Evolutionary conservation across 2,329 filamentous ascomycete species (phyloP).

Genomic region (Ophiocordyceps robertsii): DNA sequence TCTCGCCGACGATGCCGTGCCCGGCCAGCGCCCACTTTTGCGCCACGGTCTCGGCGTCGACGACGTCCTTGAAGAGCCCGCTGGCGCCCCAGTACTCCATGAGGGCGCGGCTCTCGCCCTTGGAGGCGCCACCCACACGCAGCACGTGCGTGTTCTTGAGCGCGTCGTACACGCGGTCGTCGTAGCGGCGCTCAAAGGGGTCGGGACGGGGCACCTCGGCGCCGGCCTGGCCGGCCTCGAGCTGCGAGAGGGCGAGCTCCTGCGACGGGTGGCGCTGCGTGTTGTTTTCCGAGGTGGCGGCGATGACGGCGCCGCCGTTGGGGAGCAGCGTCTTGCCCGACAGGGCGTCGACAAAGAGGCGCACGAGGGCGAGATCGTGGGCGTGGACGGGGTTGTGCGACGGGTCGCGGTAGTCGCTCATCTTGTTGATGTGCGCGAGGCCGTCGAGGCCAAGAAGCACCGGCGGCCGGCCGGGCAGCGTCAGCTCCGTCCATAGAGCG

Average conservation of each 20-base stretch:
- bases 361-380: constrained; percentile 67
- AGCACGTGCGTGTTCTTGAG: constrained; percentile 37
- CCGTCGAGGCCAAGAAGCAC: constrained; percentile 70
- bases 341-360: constrained; percentile 62
- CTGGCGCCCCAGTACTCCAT: constrained; percentile 92
- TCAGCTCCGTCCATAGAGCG: constrained; percentile 70
- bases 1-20: constrained; percentile 70
- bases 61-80: constrained; percentile 57
- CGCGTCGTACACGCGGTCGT: constrained; percentile 39
- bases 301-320: constrained; percentile 72
- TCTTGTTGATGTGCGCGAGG: constrained; percentile 66
- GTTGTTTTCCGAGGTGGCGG: constrained; percentile 62
- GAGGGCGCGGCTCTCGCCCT: constrained; percentile 60
- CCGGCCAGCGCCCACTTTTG: constrained; percentile 79
- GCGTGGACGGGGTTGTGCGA: constrained; percentile 67
- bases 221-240: constrained; percentile 28
- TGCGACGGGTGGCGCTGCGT: constrained; percentile 49
- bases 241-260: constrained; percentile 50
- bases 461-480: constrained; percentile 33
- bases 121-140: constrained; percentile 54
- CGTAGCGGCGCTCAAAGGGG: constrained; percentile 42
- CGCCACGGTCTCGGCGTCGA: constrained; percentile 58
- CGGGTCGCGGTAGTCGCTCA: constrained; percentile 61
- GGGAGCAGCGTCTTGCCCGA: constrained; percentile 40
- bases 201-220: constrained; percentile 28